Evolutionary conservation across 2,329 filamentous ascomycete species (phyloP).

Genomic region (Fusarium sp.): DNA sequence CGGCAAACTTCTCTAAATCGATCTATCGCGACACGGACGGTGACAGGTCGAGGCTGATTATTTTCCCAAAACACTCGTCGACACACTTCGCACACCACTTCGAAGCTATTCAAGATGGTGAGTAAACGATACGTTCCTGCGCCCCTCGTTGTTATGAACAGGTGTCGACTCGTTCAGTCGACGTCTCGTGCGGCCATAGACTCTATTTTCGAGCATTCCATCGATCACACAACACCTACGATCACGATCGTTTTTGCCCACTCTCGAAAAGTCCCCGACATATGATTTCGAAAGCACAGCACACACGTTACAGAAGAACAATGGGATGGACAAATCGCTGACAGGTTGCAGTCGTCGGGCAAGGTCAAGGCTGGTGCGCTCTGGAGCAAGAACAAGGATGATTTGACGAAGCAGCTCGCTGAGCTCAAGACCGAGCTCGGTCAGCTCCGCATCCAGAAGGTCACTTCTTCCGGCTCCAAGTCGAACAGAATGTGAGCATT

Average conservation of each 20-base stretch:
- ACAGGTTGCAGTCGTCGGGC: constrained; percentile 59
- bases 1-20: constrained; percentile 55
- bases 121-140: constrained; percentile 52
- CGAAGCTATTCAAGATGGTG: constrained; percentile 64
- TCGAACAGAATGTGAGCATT: constrained; percentile 91
- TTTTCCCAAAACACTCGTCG: constrained; percentile 54
- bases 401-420: constrained; percentile 93
- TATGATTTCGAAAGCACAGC: constrained; percentile 34
- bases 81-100: constrained; percentile 59
- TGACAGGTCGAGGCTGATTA: constrained; percentile 54
- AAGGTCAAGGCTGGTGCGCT: constrained; percentile 96
- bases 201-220: constrained; percentile 37
- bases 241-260: constrained; percentile 38
- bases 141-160: constrained; percentile 26
- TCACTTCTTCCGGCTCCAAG: constrained; percentile 94
- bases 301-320: constrained; percentile 19
- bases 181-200: constrained; percentile 26
- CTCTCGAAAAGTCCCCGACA: constrained; percentile 23
- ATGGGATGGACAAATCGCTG: constrained; percentile 47
- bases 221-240: constrained; percentile 32
- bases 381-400: constrained; percentile 99
- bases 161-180: constrained; percentile 36
- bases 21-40: constrained; percentile 54
- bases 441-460: constrained; percentile 98
- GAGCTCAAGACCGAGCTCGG: constrained; percentile 97